Percentiles rank a stretch among this genome's conserved stretches.
These are phyloP conservation scores for Saccharomycopsis olivae DNA, from an alignment of 805 yeast genomes.

Conservation along the genomic window DNA sequence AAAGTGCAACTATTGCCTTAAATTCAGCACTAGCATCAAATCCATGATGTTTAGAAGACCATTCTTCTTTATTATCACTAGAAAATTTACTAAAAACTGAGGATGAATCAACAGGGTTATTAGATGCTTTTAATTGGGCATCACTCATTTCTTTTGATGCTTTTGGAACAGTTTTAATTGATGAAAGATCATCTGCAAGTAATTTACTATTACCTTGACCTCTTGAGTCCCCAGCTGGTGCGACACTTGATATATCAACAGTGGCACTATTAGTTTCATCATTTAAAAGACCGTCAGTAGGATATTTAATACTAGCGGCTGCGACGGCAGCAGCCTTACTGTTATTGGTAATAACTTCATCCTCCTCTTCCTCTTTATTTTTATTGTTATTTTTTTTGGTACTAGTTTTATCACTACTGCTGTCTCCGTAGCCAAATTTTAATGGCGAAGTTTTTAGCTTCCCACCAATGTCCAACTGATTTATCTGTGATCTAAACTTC, in stretches of 20 bases:
- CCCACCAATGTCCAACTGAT: no score
- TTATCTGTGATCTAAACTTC: neutral
- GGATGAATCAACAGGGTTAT: no score
- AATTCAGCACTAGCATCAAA: slow-evolving; percentile 16
- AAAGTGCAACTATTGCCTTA: slow-evolving; percentile 16
- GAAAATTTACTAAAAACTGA: neutral
- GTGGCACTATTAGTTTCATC: neutral
- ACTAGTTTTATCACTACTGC: neutral
- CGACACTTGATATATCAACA: neutral
- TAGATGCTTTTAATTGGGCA: neutral
- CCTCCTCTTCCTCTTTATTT: neutral
- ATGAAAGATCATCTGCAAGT: neutral
- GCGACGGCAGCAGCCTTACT: slow-evolving; percentile 7
- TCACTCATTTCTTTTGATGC: neutral
- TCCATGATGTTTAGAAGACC: neutral
- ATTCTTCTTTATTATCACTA: neutral
- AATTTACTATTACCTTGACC: neutral
- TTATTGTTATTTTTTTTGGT: neutral
- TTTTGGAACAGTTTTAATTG: neutral
- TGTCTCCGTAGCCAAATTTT: no score
- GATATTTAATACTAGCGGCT: slow-evolving; percentile 5
- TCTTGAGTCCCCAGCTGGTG: neutral
- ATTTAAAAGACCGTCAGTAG: no score
- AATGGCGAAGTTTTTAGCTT: neutral
- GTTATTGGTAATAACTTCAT: slow-evolving; percentile 6